Base-by-base conservation (phyloP, 2,329 filamentous ascomycete genomes). In the Paramyrothecium sp. region DNA sequence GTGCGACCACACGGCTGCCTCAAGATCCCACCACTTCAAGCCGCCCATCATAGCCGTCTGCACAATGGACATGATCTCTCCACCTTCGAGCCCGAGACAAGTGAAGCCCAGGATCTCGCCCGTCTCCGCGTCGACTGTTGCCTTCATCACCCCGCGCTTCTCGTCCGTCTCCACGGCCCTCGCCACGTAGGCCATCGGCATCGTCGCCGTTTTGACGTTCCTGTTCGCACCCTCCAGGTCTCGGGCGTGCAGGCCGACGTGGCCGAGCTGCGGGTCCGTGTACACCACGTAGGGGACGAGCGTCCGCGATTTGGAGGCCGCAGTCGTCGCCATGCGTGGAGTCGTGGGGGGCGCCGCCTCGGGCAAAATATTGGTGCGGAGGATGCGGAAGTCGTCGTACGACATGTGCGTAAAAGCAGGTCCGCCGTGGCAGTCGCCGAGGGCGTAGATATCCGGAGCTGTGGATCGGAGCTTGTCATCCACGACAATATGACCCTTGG, bases 341-440 rank as follows among this genome's bases (percentile, higher is more conserved):
- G 66, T 66, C 2, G 65, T 64, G 50, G 62, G 34, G 22, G 62
- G 54, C n/a, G 67, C 60, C 21, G 63, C 53, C 5, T 59, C 58
- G 41, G 66, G 63, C 41, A 80, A 61, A 51, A 82, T 62, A 58
- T 81, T 82, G 58, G 72, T 68, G 22, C 75, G 72, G 50, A 84
- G 62, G 65, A 85, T 77, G 56, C 81, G 78, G 64, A 76, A 82
- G 68, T 84, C 81, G 66, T 84, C 81, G 69, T 83, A 84, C 3
- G 78, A 81, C 60, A 84, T 76, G 67, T 84, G 81, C 2, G 81
- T 84, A 65, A 84, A 84, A 16, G 79, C 79, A 7, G 80, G 78
- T 0, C 75, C 75, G 49, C 80, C 80, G 55, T 83, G 80, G 52
- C 78, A 75, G 60, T 84, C 81, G 34, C 82, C 81, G 2, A 83